phyloP scores from a whole-genome alignment of 345 rosid species.

The Limnanthes douglasii region DNA sequence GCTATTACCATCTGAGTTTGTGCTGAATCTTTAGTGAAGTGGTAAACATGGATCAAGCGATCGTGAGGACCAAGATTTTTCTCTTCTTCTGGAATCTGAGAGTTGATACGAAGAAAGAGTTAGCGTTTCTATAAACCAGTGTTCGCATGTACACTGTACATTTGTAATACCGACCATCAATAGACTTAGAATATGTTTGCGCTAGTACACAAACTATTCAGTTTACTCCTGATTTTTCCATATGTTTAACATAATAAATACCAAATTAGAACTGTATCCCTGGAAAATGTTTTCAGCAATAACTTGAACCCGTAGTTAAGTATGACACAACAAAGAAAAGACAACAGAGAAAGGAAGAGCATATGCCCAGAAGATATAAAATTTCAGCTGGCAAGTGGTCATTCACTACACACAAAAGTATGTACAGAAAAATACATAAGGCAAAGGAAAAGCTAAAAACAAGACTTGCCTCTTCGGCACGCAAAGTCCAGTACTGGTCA shows the following conservation, averaged over 20 bases:
- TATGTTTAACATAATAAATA: neutral
- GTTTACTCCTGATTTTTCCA: conserved; percentile 2
- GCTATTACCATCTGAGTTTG: conserved; percentile 55
- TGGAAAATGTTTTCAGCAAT: conserved; percentile 1
- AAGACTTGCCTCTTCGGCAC: conserved; percentile 87
- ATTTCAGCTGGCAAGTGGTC: neutral
- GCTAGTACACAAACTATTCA: neutral
- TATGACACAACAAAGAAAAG: neutral
- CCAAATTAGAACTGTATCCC: neutral
- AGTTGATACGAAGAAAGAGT: conserved; percentile 5
- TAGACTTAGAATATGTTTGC: neutral
- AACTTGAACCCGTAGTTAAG: too few species aligned
- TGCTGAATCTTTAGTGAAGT: conserved; percentile 60
- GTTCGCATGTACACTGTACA: neutral
- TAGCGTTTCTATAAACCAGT: neutral
- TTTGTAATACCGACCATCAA: neutral
- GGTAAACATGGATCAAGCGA: conserved; percentile 85
- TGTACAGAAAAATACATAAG: conserved; percentile 1
- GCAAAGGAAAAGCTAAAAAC: conserved; percentile 4
- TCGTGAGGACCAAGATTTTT: conserved; percentile 68
- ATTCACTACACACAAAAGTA: neutral
- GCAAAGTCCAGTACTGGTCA: conserved; percentile 96
- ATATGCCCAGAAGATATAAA: neutral
- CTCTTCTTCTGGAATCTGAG: conserved; percentile 82
- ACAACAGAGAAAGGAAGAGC: neutral